Conservation (phyloP, 495 filamentous ascomycete genomes). For the Cercophora samala region DNA sequence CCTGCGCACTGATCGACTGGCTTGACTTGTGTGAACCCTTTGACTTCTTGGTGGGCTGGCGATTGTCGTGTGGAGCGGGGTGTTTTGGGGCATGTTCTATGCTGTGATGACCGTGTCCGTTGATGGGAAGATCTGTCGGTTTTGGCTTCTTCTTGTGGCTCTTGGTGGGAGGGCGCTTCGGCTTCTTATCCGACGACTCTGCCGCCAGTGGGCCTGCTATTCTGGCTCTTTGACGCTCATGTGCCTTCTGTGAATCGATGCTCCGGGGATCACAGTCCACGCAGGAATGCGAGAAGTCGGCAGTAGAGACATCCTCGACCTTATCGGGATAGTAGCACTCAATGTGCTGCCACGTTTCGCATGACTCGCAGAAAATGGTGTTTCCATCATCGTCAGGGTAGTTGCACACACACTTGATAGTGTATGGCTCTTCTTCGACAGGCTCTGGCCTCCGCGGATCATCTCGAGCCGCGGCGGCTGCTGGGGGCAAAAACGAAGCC, state of each 20-base stretch:
- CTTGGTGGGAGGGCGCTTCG: constrained; percentile 67
- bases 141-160: constrained; percentile 72
- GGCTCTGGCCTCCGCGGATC: constrained; percentile 51
- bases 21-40: constrained; percentile 73
- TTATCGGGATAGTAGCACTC: constrained; percentile 84
- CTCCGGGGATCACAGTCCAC: constrained; percentile 74
- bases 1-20: constrained; percentile 62
- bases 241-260: constrained; percentile 67
- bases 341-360: constrained; percentile 97
- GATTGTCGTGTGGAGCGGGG: constrained; percentile 34
- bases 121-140: constrained; percentile 50
- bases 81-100: constrained; percentile 38
- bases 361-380: constrained; percentile 93
- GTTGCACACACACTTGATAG: constrained; percentile 96
- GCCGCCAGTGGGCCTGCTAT: constrained; percentile 50
- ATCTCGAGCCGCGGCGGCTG: constrained; percentile 52
- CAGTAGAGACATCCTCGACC: constrained; percentile 65
- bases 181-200: constrained; percentile 57
- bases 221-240: constrained; percentile 54
- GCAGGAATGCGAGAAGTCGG: constrained; percentile 72
- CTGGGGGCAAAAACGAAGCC: constrained; percentile 46
- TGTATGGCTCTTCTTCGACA: constrained; percentile 83
- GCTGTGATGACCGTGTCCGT: constrained; percentile 36
- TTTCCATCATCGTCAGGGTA: constrained; percentile 93
- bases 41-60: constrained; percentile 58